Percentiles rank a stretch among this genome's conserved stretches.
These are phyloP conservation scores for Aspergillus taichungensis DNA, from an alignment of 495 filamentous ascomycete species.

Conservation along the genomic window DNA sequence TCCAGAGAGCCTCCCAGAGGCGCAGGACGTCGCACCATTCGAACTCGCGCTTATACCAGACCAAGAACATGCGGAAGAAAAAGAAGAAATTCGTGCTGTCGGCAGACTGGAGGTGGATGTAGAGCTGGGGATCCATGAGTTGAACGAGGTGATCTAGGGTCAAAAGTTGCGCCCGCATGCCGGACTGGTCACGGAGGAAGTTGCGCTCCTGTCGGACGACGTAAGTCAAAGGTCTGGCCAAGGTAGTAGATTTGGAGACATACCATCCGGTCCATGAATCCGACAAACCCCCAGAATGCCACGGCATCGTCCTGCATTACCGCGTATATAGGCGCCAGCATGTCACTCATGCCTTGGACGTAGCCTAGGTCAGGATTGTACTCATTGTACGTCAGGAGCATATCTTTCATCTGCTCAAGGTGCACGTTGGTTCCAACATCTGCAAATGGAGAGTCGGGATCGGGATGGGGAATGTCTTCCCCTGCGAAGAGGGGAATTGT, in stretches of 20 bases:
- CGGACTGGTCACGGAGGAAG: conserved; percentile 89
- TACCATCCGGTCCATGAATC: conserved; percentile 92
- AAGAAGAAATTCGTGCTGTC: conserved; percentile 99
- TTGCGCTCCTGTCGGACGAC: conserved; percentile 61
- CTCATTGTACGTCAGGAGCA: conserved; percentile 97
- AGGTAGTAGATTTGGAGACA: neutral
- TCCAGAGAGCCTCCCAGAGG: conserved; percentile 93
- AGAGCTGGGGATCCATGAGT: conserved; percentile 92
- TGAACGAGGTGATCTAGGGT: conserved; percentile 89
- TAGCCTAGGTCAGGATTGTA: conserved; percentile 90
- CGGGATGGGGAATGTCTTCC: conserved; percentile 96
- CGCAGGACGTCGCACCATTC: conserved; percentile 76
- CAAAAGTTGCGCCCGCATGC: conserved; percentile 86
- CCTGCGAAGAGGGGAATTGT: conserved; percentile 87
- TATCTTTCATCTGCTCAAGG: conserved; percentile 97
- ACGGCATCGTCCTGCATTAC: conserved; percentile 95
- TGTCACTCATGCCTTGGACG: conserved; percentile 97
- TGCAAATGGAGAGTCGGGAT: conserved; percentile 92
- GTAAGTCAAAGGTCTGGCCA: conserved; percentile 1
- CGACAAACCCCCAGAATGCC: conserved; percentile 94
- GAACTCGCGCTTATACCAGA: conserved; percentile 99
- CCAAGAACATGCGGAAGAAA: conserved; percentile 96
- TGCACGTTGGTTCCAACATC: conserved; percentile 90
- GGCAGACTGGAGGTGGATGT: conserved; percentile 77
- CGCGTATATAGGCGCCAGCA: conserved; percentile 91